Evolutionary conservation across 345 rosid genomes (phyloP), one percentile per base, ranked within the genome.

Genomic region (Fremontodendron californicum): DNA sequence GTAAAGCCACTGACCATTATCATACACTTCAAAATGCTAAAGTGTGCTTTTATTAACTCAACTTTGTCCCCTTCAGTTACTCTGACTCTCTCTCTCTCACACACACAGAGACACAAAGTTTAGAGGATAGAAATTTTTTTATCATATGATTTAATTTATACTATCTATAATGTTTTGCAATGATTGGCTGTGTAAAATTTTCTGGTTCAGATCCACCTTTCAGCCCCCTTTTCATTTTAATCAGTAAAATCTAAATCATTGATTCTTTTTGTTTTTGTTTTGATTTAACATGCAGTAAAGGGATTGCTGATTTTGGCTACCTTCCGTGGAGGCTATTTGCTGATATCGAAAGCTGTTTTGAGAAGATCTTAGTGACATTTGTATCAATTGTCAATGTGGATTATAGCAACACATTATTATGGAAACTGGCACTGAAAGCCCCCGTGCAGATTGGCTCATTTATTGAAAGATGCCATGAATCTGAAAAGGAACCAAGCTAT

Each of bases 391-490:
- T 90, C 79, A 85, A 80, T 19, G 63, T 46, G 66, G 85, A 89
- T 66, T 89, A 80, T 79, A 61, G 78, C 57, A 84, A 81, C 79
- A 81, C 85, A 69, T 58, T 78, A 46, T 45, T 79, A 72, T 93
- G 99, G 97, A 90, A 85, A 80, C 80, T 88, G 78, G 87, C 91
- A 35, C 74, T 95, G 85, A 91, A 87, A 78, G 94, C 96, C 40
- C 83, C 92, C 25, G 91, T 86, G 71, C 81, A 85, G 70, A 86
- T 93, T 81, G 97, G 97, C 81, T 88, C 86, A 42, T 90, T 82
- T 82, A 79, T 92, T 83, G 80, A 88, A 54, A 84, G 54, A 54
- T 83, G 60, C 84, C 73, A 81, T 40, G 92, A 93, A 48, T 74
- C 77, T 52, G 94, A 90, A 73, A 93, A 87, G 84, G 82, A 63